Conservation (phyloP, 352 stramenopile species). For the Phytophthora megakarya region DNA sequence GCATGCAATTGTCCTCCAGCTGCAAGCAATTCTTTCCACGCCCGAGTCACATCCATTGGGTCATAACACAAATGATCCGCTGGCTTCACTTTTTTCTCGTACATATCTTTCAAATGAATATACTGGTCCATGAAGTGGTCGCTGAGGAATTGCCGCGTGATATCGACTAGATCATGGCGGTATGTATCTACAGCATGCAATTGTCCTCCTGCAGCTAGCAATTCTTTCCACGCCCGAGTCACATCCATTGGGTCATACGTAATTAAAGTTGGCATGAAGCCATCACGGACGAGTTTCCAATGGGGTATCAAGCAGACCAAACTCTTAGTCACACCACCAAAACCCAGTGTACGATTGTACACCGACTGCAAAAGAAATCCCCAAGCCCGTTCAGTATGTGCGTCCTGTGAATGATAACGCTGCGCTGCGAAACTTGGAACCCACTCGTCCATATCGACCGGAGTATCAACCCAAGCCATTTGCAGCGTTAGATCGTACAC, state of each 20-base stretch:
- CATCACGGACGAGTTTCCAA: slow-evolving; percentile 59
- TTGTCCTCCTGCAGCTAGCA: slow-evolving; percentile 49
- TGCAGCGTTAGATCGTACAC: slow-evolving; percentile 80
- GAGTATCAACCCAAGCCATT: slow-evolving; percentile 64
- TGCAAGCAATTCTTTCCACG: no score
- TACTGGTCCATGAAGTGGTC: slow-evolving; percentile 70
- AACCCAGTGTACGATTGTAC: slow-evolving; percentile 71
- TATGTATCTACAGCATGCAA: slow-evolving; percentile 57
- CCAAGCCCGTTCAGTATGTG: slow-evolving; percentile 57
- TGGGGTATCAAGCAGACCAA: slow-evolving; percentile 66
- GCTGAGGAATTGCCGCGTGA: slow-evolving; percentile 78
- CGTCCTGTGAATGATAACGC: slow-evolving; percentile 62
- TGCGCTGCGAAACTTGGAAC: slow-evolving; percentile 51
- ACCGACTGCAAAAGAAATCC: slow-evolving; percentile 53
- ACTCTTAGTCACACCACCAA: slow-evolving; percentile 77
- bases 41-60: no score
- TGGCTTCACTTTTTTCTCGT: slow-evolving; percentile 37
- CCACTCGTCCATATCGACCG: slow-evolving; percentile 49
- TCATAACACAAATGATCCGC: slow-evolving; percentile 46
- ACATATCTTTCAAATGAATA: slow-evolving; percentile 58
- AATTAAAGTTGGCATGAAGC: slow-evolving; percentile 73
- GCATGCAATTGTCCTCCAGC: no score
- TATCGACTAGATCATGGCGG: slow-evolving; percentile 80
- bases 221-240: slow-evolving; percentile 51
- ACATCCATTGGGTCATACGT: slow-evolving; percentile 71